Evolutionary conservation across 164 flowering plant genomes (phyloP).

Genomic region (Liquidambar formosana): DNA sequence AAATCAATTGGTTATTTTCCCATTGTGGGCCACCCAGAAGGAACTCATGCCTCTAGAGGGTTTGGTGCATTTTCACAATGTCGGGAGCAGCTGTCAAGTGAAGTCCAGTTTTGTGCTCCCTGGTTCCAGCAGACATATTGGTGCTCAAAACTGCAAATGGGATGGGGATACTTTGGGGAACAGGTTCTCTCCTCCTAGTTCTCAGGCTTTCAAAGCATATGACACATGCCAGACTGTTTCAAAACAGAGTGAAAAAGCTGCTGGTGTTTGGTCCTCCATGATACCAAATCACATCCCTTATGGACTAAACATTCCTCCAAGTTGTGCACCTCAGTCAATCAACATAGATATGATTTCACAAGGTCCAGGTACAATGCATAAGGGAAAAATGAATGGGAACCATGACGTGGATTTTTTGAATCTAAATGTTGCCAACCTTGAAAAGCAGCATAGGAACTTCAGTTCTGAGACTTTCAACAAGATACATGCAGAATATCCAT

Average conservation of each 20-base stretch:
- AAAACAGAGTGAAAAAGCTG: conserved; percentile 24
- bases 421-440: conserved; percentile 18
- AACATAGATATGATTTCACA: conserved; percentile 16
- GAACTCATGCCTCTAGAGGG: conserved; percentile 18
- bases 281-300: conserved; percentile 22
- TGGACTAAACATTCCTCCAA: conserved; percentile 19
- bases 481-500: conserved; percentile 17
- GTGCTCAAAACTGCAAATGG: conserved; percentile 28
- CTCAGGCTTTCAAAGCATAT: conserved; percentile 25
- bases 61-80: conserved; percentile 21
- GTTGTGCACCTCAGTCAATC: conserved; percentile 15
- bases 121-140: conserved; percentile 21
- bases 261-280: conserved; percentile 23
- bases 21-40: conserved; percentile 20
- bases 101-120: conserved; percentile 24
- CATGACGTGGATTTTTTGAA: conserved; percentile 17
- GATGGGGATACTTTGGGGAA: conserved; percentile 20
- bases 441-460: conserved; percentile 21
- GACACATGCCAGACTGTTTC: conserved; percentile 21
- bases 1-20: conserved; percentile 25
- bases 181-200: conserved; percentile 20
- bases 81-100: conserved; percentile 27
- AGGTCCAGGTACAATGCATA: conserved; percentile 14
- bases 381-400: conserved; percentile 16
- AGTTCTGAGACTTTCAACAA: conserved; percentile 23